Percentiles rank a stretch among this genome's conserved stretches.
These are phyloP conservation scores for Penicillium olsonii DNA, from an alignment of 2,329 filamentous ascomycete genomes.

Conservation along the genomic window DNA sequence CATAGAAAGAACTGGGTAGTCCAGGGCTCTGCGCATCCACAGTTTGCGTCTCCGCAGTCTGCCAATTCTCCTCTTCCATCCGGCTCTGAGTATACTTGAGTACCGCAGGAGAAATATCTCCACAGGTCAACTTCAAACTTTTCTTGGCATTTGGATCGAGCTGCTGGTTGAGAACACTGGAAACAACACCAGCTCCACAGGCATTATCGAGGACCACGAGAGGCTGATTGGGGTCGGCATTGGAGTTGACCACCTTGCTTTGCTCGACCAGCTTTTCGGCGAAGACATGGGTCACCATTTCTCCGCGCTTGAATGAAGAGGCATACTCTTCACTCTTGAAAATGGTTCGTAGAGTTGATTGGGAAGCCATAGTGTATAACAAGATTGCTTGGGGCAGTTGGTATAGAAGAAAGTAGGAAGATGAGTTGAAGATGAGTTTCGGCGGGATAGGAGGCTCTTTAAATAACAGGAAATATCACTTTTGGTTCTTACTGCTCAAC, in stretches of 20 bases:
- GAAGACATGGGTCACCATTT: slow-evolving; percentile 34
- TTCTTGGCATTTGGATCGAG: slow-evolving; percentile 43
- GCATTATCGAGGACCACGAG: slow-evolving; percentile 54
- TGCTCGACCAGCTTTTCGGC: slow-evolving; percentile 32
- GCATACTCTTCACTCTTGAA: slow-evolving; percentile 26
- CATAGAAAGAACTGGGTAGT: slow-evolving; percentile 43
- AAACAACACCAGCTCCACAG: slow-evolving; percentile 56
- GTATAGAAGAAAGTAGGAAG: not conserved
- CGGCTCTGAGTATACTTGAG: slow-evolving; percentile 45
- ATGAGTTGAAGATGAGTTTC: not conserved
- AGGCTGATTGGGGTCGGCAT: slow-evolving; percentile 17
- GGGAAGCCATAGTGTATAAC: slow-evolving; percentile 6
- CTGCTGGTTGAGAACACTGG: slow-evolving; percentile 46
- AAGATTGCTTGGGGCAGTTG: not conserved
- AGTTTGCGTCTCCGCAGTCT: slow-evolving; percentile 46
- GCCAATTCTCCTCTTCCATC: slow-evolving; percentile 48
- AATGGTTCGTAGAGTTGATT: slow-evolving; percentile 1
- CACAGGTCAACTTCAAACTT: slow-evolving; percentile 52
- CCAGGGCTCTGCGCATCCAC: slow-evolving; percentile 52
- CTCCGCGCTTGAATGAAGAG: slow-evolving; percentile 29
- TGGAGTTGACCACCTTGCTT: slow-evolving; percentile 24
- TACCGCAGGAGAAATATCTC: slow-evolving; percentile 50
- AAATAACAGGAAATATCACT: not conserved
- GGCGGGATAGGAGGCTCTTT: not conserved
- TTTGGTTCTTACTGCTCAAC: not conserved